A percentile compares a stretch with the other conserved stretches of the same genome.
Conservation (phyloP, 75 land plant species). For the Cunninghamia lanceolata region DNA sequence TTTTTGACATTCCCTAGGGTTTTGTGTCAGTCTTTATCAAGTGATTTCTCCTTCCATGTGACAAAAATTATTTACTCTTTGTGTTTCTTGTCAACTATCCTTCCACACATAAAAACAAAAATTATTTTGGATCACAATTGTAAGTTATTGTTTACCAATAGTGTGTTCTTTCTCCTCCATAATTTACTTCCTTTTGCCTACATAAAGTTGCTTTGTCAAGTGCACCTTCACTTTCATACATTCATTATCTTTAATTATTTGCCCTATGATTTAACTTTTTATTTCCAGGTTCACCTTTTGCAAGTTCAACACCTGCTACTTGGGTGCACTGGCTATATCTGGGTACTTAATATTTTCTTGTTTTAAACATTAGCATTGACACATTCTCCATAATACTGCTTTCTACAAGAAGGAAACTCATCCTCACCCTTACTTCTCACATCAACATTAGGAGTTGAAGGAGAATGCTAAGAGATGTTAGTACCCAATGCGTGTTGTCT, state of each 20-base stretch:
- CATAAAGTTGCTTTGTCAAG: not conserved
- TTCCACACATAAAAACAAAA: too few relatives aligned
- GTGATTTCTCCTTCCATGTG: not conserved
- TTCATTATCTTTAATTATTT: not conserved
- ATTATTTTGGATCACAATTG: too few relatives aligned
- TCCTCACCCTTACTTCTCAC: not conserved
- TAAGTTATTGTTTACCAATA: too few relatives aligned
- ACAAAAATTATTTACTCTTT: too few relatives aligned
- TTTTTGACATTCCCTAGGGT: not conserved
- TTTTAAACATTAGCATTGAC: not conserved
- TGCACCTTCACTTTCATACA: not conserved
- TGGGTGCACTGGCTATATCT: conserved; percentile 61
- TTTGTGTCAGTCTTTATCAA: not conserved
- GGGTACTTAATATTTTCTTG: conserved; percentile 23
- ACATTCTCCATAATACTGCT: not conserved
- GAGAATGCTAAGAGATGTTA: not conserved
- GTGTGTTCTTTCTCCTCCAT: too few relatives aligned
- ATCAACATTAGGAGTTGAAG: not conserved
- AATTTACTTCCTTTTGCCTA: not conserved
- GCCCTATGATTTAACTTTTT: conserved; percentile 1
- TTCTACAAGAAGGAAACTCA: not conserved
- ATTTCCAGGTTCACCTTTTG: conserved; percentile 22
- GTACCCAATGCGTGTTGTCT: not conserved
- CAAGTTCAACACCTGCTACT: conserved; percentile 66
- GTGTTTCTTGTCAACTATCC: too few relatives aligned